Conservation (phyloP, 768 basidiomycete genomes). For the Trametes villosa region DNA sequence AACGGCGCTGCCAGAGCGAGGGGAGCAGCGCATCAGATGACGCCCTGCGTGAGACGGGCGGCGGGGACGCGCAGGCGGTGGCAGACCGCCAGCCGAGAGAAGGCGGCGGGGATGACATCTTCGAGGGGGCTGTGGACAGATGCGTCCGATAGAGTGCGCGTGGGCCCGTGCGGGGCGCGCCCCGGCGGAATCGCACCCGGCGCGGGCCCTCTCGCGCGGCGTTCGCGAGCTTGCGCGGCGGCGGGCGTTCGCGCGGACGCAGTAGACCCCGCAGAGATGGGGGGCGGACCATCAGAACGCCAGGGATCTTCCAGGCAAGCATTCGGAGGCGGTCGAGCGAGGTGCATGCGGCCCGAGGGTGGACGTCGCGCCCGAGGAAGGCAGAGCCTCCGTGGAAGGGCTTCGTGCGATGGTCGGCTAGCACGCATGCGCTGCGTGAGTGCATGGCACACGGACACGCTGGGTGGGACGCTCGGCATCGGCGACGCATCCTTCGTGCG, state of each 20-base stretch:
- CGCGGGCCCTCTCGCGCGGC: not conserved
- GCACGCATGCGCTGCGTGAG: conserved; percentile 10
- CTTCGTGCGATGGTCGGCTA: conserved; percentile 25
- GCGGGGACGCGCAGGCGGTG: conserved; percentile 4
- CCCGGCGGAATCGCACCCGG: conserved; percentile 8
- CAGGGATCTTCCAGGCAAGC: conserved; percentile 9
- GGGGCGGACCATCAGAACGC: conserved; percentile 12
- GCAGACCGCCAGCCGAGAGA: conserved; percentile 14
- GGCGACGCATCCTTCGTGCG: conserved; percentile 2
- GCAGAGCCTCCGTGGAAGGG: conserved; percentile 6
- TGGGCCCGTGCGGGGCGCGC: not conserved
- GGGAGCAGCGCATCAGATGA: conserved; percentile 24
- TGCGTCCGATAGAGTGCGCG: conserved; percentile 20
- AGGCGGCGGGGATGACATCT: conserved; percentile 21
- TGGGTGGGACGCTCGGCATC: conserved; percentile 15
- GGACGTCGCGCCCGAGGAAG: conserved; percentile 6
- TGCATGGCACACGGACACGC: conserved; percentile 8
- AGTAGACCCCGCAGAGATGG: conserved; percentile 14
- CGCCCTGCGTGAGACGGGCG: conserved; percentile 19
- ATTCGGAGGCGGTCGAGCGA: not conserved
- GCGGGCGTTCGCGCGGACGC: conserved; percentile 9
- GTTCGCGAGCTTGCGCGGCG: conserved; percentile 7
- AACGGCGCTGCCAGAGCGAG: conserved; percentile 10
- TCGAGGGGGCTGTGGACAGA: conserved; percentile 17
- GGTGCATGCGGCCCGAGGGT: conserved; percentile 14